Conservation (phyloP, 805 yeast species). For the Lachancea sp. region DNA sequence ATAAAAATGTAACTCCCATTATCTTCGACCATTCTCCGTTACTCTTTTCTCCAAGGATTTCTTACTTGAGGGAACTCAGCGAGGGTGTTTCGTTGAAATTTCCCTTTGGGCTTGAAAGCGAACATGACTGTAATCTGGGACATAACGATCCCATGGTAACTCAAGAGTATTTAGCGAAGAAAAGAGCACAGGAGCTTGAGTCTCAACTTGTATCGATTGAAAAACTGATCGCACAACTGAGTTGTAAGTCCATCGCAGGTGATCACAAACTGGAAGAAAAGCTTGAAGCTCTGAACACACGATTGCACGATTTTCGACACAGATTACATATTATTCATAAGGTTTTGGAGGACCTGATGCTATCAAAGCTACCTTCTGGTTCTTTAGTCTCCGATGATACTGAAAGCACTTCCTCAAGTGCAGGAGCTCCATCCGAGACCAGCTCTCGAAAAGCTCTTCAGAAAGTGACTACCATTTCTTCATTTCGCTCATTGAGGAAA, state of each 20-base stretch:
- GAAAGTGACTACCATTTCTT: conserved; percentile 25
- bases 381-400: conserved; percentile 14
- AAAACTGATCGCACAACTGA: conserved; percentile 3
- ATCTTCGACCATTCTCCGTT: conserved; percentile 42
- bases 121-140: conserved; percentile 51
- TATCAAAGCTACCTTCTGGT: conserved; percentile 21
- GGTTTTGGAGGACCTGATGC: conserved; percentile 28
- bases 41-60: conserved; percentile 49
- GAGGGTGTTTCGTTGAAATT: conserved; percentile 38
- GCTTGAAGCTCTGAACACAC: conserved; percentile 17
- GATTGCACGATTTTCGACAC: conserved; percentile 31
- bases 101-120: conserved; percentile 55
- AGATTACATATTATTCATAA: conserved; percentile 29
- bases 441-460: conserved; percentile 7
- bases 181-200: conserved; percentile 36
- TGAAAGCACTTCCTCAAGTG: conserved; percentile 10
- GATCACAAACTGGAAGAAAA: conserved; percentile 1
- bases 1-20: conserved; percentile 36
- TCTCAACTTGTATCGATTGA: conserved; percentile 33
- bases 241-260: conserved; percentile 4
- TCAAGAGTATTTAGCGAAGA: conserved; percentile 41
- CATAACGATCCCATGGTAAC: conserved; percentile 48
- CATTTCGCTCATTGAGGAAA: conserved; percentile 29
- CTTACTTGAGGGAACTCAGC: conserved; percentile 50
- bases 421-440: neutral